Base-by-base conservation (phyloP, 192 early-diverging fungal genomes). In the Entomortierella lignicola region DNA sequence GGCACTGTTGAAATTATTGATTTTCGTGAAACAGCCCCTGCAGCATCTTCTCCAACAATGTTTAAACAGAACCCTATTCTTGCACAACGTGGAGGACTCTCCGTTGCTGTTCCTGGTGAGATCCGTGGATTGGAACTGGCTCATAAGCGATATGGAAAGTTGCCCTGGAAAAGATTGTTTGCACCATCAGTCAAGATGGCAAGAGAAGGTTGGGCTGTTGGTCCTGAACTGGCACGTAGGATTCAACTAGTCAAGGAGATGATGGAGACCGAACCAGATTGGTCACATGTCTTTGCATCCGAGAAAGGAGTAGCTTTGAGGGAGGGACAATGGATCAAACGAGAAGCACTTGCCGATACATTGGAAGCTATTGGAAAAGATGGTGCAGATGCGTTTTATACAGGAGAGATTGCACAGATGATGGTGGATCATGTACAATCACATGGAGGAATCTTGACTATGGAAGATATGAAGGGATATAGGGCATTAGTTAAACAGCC, bases 21-120 rank as follows among this genome's bases (percentile, higher is more conserved):
- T 72, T 99, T 97, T 52, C 87, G 97, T 18, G 97, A 99, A 77
- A 82, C 84, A 0, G 97, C 97, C 15, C 95, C 94, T 23, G 77
- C 73, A 32, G 91, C 90, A 8, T 85, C 93, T 1, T 81, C 66
- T 20, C 82, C 73, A 30, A 89, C 92, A 62, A 97, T 99, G 96
- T 97, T 91, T 81, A 72, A 86, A 48, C 55, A 90, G 2, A 75
- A 97, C 55, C 93, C 95, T 29, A 82, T 77, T 20, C 60, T 80
- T 0, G 94, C 95, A 2, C 89, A 89, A 67, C 57, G 83, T 26
- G 94, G 94, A 27, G 94, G 92, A 8, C 58, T 94, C 21, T 62
- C 91, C 32, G 85, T 94, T 8, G 94, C 89, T 44, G 89, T 96
- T 10, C 96, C 94, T 15, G 97, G 97, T 12, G 97, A 98, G 71